phyloP scores from a whole-genome alignment of 345 rosid genomes.

The Gossypium anomalum region DNA sequence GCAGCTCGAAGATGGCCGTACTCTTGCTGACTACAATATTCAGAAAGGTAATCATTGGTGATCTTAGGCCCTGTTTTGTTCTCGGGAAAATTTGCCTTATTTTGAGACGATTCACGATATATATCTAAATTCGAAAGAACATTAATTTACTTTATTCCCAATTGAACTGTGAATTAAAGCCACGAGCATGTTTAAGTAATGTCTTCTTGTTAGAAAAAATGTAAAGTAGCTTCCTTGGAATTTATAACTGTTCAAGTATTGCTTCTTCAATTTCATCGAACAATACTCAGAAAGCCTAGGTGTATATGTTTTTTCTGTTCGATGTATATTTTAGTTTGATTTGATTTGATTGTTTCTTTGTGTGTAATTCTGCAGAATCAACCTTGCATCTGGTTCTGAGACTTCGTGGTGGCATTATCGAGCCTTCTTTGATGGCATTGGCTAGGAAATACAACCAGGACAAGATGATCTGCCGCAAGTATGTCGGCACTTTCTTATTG shows the following conservation, averaged over 20 bases:
- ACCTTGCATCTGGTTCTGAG: conserved; percentile 65
- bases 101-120: not conserved
- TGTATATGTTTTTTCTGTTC: not conserved
- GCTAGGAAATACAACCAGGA: conserved; percentile 66
- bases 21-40: conserved; percentile 43
- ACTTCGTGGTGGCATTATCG: conserved; percentile 67
- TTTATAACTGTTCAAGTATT: not conserved
- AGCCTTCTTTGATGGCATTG: conserved; percentile 66
- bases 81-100: not conserved
- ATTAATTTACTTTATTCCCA: not conserved
- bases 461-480: conserved; percentile 55
- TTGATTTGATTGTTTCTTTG: not conserved
- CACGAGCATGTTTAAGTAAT: not conserved
- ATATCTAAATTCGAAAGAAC: not conserved
- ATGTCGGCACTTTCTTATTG: conserved; percentile 20
- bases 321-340: not conserved
- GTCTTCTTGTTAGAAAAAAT: not conserved
- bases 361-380: conserved; percentile 36
- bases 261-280: not conserved
- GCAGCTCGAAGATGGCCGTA: conserved; percentile 51
- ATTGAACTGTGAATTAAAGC: not conserved
- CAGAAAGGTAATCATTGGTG: conserved; percentile 28
- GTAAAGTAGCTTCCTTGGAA: not conserved
- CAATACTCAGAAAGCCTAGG: not conserved
- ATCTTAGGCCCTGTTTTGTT: not conserved